Evolutionary conservation across 495 filamentous ascomycete species (phyloP).

Genomic region (Rusavskia elegans): DNA sequence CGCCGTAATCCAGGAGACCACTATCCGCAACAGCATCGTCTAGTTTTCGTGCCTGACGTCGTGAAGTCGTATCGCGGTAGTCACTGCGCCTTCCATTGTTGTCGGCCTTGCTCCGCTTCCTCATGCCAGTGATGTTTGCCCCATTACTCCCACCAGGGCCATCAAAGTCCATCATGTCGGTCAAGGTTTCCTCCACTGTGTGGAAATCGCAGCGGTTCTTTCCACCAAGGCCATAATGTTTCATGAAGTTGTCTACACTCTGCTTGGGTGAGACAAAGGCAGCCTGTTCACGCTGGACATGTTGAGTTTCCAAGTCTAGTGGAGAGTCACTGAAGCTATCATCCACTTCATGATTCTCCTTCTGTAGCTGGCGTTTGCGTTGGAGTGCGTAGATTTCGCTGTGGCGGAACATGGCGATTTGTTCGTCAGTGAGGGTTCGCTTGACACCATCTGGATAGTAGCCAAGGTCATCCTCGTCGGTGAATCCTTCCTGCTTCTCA

Average conservation of each 20-base stretch:
- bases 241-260: too few species aligned
- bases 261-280: not conserved
- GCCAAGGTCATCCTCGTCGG: constrained; percentile 53
- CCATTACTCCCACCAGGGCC: too few species aligned
- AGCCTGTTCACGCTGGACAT: not conserved
- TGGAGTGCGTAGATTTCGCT: constrained; percentile 68
- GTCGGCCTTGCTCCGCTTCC: too few species aligned
- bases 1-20: constrained; percentile 10
- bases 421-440: constrained; percentile 79
- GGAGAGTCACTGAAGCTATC: not conserved
- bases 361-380: constrained; percentile 28
- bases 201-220: not conserved
- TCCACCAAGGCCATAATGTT: not conserved
- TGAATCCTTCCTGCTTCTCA: too few species aligned
- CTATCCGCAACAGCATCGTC: constrained; percentile 3
- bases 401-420: constrained; percentile 81
- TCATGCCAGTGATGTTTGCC: too few species aligned
- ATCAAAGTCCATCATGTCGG: too few species aligned
- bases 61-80: not conserved
- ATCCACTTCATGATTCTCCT: constrained; percentile 15
- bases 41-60: constrained; percentile 8
- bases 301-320: not conserved
- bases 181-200: not conserved
- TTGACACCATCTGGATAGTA: constrained; percentile 84
- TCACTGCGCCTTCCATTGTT: too few species aligned